Evolutionary conservation across 352 stramenopile species (phyloP).

Genomic region (Halophytophthora batemanensis): DNA sequence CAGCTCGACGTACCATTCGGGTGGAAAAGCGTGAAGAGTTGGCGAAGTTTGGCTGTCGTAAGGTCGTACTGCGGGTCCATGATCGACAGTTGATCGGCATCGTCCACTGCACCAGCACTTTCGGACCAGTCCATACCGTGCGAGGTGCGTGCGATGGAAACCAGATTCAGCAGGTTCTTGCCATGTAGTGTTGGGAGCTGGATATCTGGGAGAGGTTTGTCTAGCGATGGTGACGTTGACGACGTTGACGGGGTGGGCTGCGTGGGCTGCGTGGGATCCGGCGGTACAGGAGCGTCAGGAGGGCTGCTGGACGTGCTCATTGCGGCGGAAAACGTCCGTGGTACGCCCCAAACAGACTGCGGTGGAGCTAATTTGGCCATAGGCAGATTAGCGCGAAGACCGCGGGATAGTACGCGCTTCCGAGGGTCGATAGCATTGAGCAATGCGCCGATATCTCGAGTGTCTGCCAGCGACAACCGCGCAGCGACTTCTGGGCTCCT

Average conservation of each 20-base stretch:
- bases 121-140: constrained; percentile 75
- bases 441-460: too few relatives aligned
- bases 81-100: constrained; percentile 53
- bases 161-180: constrained; percentile 59
- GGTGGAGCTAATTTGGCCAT: background rate
- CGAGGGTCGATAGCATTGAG: too few relatives aligned
- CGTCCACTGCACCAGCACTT: constrained; percentile 18
- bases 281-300: background rate
- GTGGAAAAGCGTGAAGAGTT: constrained; percentile 65
- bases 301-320: background rate
- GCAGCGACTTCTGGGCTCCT: too few relatives aligned
- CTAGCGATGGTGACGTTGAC: constrained; percentile 15
- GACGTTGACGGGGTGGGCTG: background rate
- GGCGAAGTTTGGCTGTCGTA: constrained; percentile 63
- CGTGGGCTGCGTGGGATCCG: too few relatives aligned
- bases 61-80: constrained; percentile 87
- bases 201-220: constrained; percentile 2
- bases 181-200: constrained; percentile 46
- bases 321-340: background rate
- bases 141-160: constrained; percentile 48
- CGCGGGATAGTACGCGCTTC: background rate
- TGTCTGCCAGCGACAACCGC: too few relatives aligned
- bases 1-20: constrained; percentile 38
- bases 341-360: background rate
- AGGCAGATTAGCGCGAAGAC: background rate